phyloP scores from a whole-genome alignment of 2,329 filamentous ascomycete genomes.

The Sarocladiaceae sp. region DNA sequence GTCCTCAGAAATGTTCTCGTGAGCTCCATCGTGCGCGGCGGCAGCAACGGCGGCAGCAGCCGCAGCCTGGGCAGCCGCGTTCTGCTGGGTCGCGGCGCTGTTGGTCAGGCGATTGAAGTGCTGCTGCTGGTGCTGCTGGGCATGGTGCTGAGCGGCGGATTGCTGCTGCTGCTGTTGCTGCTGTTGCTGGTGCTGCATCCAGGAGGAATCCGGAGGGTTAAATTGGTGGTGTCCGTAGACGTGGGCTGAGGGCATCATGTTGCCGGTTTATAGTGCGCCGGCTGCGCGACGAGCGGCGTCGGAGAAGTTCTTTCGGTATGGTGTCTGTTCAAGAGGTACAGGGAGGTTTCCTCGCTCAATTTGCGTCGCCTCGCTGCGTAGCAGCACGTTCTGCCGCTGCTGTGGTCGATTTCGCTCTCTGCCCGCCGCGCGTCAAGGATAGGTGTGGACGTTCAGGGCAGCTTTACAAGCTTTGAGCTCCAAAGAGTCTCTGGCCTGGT shows the following conservation, averaged over 20 bases:
- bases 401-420: neutral
- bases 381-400: neutral
- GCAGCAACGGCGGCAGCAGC: constrained; percentile 50
- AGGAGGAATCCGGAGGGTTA: constrained; percentile 53
- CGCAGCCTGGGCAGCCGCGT: constrained; percentile 38
- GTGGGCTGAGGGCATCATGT: constrained; percentile 58
- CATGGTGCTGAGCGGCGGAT: constrained; percentile 40
- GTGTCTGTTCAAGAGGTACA: too few relatives aligned
- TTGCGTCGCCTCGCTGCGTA: too few relatives aligned
- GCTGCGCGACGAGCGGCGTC: neutral
- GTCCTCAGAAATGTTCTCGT: constrained; percentile 76
- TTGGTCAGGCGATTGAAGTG: constrained; percentile 63
- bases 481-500: neutral
- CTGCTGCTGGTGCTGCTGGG: constrained; percentile 50
- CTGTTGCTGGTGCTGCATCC: constrained; percentile 60
- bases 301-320: neutral
- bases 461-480: neutral
- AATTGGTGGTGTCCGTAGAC: constrained; percentile 64
- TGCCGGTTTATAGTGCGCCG: constrained; percentile 16
- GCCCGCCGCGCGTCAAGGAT: neutral
- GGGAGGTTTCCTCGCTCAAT: too few relatives aligned
- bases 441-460: too few relatives aligned
- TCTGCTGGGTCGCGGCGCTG: constrained; percentile 6
- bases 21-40: constrained; percentile 34
- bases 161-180: constrained; percentile 51